Evolutionary conservation across 2,329 filamentous ascomycete genomes (phyloP), one percentile per base, ranked within the genome.

Genomic region (Colletotrichum neosansevieriae): DNA sequence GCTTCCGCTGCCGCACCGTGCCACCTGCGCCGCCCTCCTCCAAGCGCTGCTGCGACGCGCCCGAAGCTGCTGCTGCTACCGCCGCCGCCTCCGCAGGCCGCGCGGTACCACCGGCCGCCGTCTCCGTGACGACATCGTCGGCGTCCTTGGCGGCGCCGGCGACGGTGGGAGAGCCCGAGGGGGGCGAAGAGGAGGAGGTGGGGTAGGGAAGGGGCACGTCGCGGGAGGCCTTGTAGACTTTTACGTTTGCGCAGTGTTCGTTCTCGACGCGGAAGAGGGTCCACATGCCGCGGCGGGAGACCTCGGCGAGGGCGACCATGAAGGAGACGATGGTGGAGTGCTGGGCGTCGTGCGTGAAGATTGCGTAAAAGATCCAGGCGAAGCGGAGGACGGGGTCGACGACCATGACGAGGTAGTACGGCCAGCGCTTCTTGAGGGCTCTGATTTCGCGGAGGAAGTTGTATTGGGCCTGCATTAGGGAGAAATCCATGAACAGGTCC

Each of bases 401-500:
- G 2, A 91, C 74, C 87, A 98, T 97, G 67, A 96, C 93, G 5
- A 80, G 78, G 77, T 98, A 99, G 83, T 99, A 99, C 47, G 91
- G 84, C 91, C 93, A 96, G 3, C 87, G 84, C 12, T 85, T 85
- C 75, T 95, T 95, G 74, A 96, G 92, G 0, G 91, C 94, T 0
- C 96, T 85, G 9, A 92, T 91, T 67, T 95, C 89, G 6, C 96
- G 91, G 11, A 98, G 86, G 56, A 90, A 85, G 2, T 82, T 86
- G 72, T 92, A 84, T 63, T 91, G 88, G 0, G 91, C 86, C 73
- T 98, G 94, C 3, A 95, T 86, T n/a, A 98, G 85, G 67, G 92
- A 96, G 86, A 96, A 98, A 78, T 99, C 96, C 92, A 98, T 98
- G 71, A 94, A 89, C 2, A 99, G 82, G 76, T 99, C 96, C 96